These are phyloP conservation scores for Sphagnurus paluster DNA, from an alignment of 1,284 basidiomycete genomes.

Conservation along the genomic window DNA sequence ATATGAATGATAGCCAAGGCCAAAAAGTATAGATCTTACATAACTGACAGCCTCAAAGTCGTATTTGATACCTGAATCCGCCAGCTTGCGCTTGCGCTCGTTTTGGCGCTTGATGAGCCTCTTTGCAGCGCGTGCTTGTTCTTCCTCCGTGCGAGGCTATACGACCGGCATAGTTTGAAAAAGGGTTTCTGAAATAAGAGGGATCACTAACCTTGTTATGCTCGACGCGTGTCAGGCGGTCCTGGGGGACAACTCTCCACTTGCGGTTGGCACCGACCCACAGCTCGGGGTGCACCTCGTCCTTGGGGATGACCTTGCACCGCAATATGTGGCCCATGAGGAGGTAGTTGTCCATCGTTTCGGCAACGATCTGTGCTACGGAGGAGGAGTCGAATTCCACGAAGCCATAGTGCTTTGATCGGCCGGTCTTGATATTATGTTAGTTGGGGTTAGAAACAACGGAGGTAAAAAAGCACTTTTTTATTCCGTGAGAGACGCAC, in stretches of 20 bases:
- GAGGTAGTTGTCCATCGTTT: constrained; percentile 99
- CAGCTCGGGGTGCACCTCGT: constrained; percentile 88
- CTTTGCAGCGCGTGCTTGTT: constrained; percentile 67
- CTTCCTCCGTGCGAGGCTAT: constrained; percentile 75
- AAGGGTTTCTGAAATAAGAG: constrained; percentile 1
- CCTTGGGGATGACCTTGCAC: constrained; percentile 85
- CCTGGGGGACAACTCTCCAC: constrained; percentile 78
- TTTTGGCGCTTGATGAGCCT: constrained; percentile 80
- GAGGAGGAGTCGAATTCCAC: constrained; percentile 90
- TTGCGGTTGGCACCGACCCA: constrained; percentile 98
- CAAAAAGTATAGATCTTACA: constrained; percentile 41
- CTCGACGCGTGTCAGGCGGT: constrained; percentile 69
- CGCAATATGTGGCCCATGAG: constrained; percentile 91
- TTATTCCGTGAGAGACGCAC: constrained; percentile 92
- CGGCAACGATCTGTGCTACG: constrained; percentile 93
- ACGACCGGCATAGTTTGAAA: constrained; percentile 4
- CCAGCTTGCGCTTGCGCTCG: constrained; percentile 78
- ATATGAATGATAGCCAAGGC: neutral
- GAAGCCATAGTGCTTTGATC: constrained; percentile 96
- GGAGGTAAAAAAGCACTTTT: constrained; percentile 54
- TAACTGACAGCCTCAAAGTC: constrained; percentile 77
- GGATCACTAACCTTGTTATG: constrained; percentile 73
- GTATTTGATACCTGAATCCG: constrained; percentile 86
- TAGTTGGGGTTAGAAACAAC: neutral
- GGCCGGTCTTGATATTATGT: constrained; percentile 71